Conservation (phyloP, 2,329 filamentous ascomycete genomes). For the Teratosphaeriaceae sp. region DNA sequence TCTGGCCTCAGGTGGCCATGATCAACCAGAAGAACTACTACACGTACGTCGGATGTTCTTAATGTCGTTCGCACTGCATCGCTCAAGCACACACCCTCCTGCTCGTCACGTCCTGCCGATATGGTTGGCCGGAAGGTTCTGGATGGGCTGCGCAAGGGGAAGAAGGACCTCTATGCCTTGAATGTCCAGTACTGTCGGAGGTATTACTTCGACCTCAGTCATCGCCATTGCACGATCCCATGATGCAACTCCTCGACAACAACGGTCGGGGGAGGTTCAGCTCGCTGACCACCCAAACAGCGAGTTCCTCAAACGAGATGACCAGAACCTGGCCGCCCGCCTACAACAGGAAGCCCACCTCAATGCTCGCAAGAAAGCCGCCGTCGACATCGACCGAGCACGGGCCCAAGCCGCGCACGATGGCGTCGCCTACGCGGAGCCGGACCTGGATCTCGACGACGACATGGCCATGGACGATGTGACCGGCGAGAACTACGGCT, state of each 20-base stretch:
- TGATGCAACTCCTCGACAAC: neutral
- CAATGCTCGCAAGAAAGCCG: constrained; percentile 75
- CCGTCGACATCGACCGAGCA: constrained; percentile 80
- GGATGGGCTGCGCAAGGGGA: constrained; percentile 27
- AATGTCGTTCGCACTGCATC: neutral
- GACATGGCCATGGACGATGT: constrained; percentile 54
- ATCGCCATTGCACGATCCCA: neutral
- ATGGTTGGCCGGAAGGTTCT: constrained; percentile 28
- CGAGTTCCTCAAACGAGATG: constrained; percentile 97
- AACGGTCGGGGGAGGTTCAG: no score
- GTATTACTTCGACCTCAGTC: constrained; percentile 13
- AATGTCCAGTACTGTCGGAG: constrained; percentile 30
- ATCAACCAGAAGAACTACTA: constrained; percentile 99
- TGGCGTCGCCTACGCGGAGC: constrained; percentile 31
- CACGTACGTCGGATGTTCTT: constrained; percentile 55
- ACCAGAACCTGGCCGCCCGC: constrained; percentile 84
- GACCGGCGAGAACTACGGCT: constrained; percentile 60
- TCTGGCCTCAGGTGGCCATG: constrained; percentile 83
- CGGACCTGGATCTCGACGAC: constrained; percentile 28
- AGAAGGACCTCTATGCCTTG: constrained; percentile 28
- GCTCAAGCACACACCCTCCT: neutral
- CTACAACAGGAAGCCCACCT: constrained; percentile 81
- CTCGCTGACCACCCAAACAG: constrained; percentile 40
- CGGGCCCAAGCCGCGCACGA: constrained; percentile 64
- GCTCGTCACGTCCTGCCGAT: neutral